Evolutionary conservation across 345 rosid species (phyloP), one percentile per base, ranked within the genome.

Genomic region (Leavenworthia alabamica): DNA sequence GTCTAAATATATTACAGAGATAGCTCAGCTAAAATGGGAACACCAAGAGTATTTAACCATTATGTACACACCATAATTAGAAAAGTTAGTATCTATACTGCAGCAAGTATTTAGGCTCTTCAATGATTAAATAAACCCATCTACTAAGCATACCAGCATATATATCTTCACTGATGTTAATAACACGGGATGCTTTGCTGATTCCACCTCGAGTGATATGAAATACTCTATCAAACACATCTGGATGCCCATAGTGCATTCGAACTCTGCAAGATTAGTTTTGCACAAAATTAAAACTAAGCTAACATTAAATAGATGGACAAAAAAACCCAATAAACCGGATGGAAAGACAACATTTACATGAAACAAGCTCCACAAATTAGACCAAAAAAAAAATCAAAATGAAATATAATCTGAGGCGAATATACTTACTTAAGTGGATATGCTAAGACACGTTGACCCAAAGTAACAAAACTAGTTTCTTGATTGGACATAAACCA

Each of bases 401-500:
- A 31, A 42, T 24, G 56, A 60, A 43, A 61, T 7, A 12, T 20
- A 27, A 17, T 24, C 17, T 32, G 48, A 58, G 45, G 66, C 35
- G 3, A 49, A 50, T 7, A 43, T 37, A 78, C 97, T 87, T 78
- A 93, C 99, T 88, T 93, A 56, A 93, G 86, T 12, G 99, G 99
- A 67, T 57, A 56, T 48, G 99, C 99, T 57, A 93, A 59, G 46
- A 93, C 99, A 10, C 99, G 91, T 70, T 93, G 99, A 36, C 94
- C 99, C 73, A 93, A 67, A 44, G 99, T 93, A 58, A 93, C 99
- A 72, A 93, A 93, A 75, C 99, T 93, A 42, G 99, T 89, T 80
- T 93, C 99, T 78, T 93, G 99, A 75, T 93, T 93, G 73, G 99
- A 93, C 99, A 93, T 93, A 75, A 93, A 93, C 97, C 84, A 80